These are phyloP conservation scores for Ophiostoma sp. DNA, from an alignment of 2,329 filamentous ascomycete species.

Conservation along the genomic window DNA sequence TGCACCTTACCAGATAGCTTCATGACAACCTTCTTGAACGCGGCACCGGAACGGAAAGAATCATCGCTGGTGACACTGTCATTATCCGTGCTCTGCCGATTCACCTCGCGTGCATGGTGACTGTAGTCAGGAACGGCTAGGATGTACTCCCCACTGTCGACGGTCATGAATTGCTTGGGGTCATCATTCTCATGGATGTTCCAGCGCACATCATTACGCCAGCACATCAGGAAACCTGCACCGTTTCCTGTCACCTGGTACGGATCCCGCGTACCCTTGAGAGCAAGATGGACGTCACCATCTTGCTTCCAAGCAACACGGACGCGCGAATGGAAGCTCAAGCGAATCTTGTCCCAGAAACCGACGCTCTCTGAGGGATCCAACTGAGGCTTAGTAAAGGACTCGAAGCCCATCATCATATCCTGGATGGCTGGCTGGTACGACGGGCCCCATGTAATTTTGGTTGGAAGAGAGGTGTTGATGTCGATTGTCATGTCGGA, in stretches of 20 bases:
- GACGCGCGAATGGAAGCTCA: conserved; percentile 90
- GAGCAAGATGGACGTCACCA: conserved; percentile 87
- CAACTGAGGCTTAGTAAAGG: conserved; percentile 92
- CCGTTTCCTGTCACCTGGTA: conserved; percentile 91
- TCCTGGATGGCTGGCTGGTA: conserved; percentile 98
- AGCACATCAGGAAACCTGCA: conserved; percentile 97
- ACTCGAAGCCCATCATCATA: conserved; percentile 99
- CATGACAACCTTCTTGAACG: conserved; percentile 98
- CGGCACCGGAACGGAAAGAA: conserved; percentile 69
- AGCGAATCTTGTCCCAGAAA: conserved; percentile 97
- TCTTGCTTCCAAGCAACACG: conserved; percentile 91
- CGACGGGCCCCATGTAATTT: conserved; percentile 94
- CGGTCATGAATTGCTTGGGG: conserved; percentile 89
- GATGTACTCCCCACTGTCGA: conserved; percentile 93
- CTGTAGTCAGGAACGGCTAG: conserved; percentile 93
- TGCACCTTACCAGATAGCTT: conserved; percentile 95
- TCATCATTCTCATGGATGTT: conserved; percentile 82
- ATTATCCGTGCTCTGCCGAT: conserved; percentile 51
- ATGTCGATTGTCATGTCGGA: conserved; percentile 91
- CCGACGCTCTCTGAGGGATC: conserved; percentile 92
- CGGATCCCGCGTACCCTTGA: conserved; percentile 90
- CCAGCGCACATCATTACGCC: conserved; percentile 91
- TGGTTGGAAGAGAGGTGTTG: conserved; percentile 87
- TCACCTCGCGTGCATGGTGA: conserved; percentile 73
- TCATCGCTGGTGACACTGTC: conserved; percentile 64